Evolutionary conservation across 192 early-diverging fungal species (phyloP).

Genomic region (Entomortierella beljakovae): DNA sequence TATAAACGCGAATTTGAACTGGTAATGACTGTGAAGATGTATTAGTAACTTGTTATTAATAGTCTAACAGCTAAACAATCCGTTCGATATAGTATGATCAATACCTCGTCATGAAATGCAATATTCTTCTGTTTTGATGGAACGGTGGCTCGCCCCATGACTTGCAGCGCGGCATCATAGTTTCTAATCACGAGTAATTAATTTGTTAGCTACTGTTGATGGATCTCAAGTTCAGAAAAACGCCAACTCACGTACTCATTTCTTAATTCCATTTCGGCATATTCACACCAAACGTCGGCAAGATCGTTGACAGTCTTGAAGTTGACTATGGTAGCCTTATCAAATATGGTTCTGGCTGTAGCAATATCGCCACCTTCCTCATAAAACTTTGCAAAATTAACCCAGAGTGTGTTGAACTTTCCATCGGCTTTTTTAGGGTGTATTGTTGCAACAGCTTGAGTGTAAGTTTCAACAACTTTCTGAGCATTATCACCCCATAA

Average conservation of each 20-base stretch:
- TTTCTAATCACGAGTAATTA: slow-evolving; percentile 29
- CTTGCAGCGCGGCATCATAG: slow-evolving; percentile 78
- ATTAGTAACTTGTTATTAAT: neutral
- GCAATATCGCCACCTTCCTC: slow-evolving; percentile 70
- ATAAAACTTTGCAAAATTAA: slow-evolving; percentile 86
- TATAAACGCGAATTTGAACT: slow-evolving; percentile 86
- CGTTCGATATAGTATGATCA: no score
- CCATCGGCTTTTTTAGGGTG: slow-evolving; percentile 84
- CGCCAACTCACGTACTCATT: slow-evolving; percentile 53
- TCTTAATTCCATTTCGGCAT: slow-evolving; percentile 88
- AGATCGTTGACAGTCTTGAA: slow-evolving; percentile 86
- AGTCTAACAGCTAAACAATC: no score
- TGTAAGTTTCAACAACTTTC: slow-evolving; percentile 81
- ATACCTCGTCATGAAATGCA: slow-evolving; percentile 85
- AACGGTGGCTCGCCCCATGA: slow-evolving; percentile 87
- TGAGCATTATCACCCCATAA: slow-evolving; percentile 70
- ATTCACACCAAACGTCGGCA: slow-evolving; percentile 91
- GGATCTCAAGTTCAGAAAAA: neutral
- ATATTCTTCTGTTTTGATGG: slow-evolving; percentile 68
- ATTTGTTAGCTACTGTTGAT: no score
- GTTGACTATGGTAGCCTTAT: slow-evolving; percentile 84
- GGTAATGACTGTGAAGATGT: slow-evolving; percentile 57
- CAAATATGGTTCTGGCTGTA: slow-evolving; percentile 82
- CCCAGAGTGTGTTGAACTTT: slow-evolving; percentile 84
- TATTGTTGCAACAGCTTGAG: slow-evolving; percentile 76